These are phyloP conservation scores for Phaffia australis DNA, from an alignment of 768 basidiomycete species.

Conservation along the genomic window DNA sequence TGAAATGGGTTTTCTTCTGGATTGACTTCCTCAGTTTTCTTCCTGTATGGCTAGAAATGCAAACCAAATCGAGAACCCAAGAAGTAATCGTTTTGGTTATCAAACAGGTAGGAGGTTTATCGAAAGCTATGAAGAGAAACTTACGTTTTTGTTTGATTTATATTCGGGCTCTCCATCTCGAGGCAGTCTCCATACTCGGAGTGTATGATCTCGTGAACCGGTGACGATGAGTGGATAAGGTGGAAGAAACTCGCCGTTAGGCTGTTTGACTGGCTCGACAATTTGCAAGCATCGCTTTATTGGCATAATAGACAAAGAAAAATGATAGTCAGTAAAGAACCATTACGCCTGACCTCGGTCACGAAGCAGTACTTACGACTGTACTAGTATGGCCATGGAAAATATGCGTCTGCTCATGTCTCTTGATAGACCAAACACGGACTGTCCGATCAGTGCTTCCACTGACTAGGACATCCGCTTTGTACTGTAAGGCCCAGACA, in stretches of 20 bases:
- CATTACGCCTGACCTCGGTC: not conserved
- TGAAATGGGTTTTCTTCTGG: slow-evolving; percentile 73
- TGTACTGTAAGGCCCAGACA: slow-evolving; percentile 82
- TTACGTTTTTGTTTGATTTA: slow-evolving; percentile 40
- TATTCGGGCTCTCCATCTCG: slow-evolving; percentile 61
- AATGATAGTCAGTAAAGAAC: not conserved
- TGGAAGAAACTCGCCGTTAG: slow-evolving; percentile 48
- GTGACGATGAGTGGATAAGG: slow-evolving; percentile 63
- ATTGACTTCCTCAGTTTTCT: slow-evolving; percentile 18
- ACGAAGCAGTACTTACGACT: slow-evolving; percentile 40
- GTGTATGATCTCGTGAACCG: slow-evolving; percentile 56
- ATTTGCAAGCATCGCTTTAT: slow-evolving; percentile 70
- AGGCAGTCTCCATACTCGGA: slow-evolving; percentile 59
- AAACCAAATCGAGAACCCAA: not conserved
- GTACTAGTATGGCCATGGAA: slow-evolving; percentile 96
- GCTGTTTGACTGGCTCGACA: slow-evolving; percentile 75
- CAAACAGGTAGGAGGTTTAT: not conserved
- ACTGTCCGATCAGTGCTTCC: slow-evolving; percentile 91
- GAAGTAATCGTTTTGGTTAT: not conserved
- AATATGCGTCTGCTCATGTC: slow-evolving; percentile 73
- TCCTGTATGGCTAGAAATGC: not conserved
- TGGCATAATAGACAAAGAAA: not conserved
- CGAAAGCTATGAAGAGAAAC: slow-evolving; percentile 22
- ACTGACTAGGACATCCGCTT: slow-evolving; percentile 64
- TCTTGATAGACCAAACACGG: slow-evolving; percentile 75